Base-by-base conservation (phyloP, 1,284 basidiomycete genomes). In the Golubevia pallescens region DNA sequence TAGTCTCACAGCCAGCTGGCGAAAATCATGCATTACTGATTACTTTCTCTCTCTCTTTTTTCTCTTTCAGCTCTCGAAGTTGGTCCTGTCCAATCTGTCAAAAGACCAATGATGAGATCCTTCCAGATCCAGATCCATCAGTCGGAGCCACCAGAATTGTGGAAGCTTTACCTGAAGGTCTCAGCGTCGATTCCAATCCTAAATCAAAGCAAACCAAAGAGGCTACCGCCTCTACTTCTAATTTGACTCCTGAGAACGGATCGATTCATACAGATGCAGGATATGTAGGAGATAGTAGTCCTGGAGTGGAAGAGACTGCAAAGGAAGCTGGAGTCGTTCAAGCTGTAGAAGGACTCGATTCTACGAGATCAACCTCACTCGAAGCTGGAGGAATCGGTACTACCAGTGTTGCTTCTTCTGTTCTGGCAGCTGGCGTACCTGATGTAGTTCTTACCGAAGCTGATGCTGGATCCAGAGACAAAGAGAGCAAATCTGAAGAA, bases 51-150 rank as follows among this genome's bases (percentile, higher is more conserved):
- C 53, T 68, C 63, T 64, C 68, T 32, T 62, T 69, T 42, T 53
- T 13, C 57, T 64, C 1, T 38, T 2, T 14, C 70, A 94, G 93
- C 72, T 95, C 93, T 48, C 89, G 90, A 69, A 89, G 91, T 62
- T 95, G 93, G 94, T 86, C 87, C 52, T 95, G 94, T 75, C 90
- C 92, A 2, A 89, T 89, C 60, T 95, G 93, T 84, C 87, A 90
- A 59, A 88, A 89, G 70, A 83, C 88, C 51, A 94, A 94, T 86
- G 71, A 90, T 57, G 89, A 91, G 58, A 88, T 91, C 55, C 88
- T 95, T 60, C 91, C 91, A 13, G 91, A 93, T 38, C 34, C 34
- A 38, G 42, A 48, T 48, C 42, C 42, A 48, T 48, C 42, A 16
- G 16, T 16, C 8, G 42, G 42, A 13, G 8, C 42, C 1, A 16